These are phyloP conservation scores for Backusella australiensis DNA, from an alignment of 192 early-diverging fungal species.

Conservation along the genomic window DNA sequence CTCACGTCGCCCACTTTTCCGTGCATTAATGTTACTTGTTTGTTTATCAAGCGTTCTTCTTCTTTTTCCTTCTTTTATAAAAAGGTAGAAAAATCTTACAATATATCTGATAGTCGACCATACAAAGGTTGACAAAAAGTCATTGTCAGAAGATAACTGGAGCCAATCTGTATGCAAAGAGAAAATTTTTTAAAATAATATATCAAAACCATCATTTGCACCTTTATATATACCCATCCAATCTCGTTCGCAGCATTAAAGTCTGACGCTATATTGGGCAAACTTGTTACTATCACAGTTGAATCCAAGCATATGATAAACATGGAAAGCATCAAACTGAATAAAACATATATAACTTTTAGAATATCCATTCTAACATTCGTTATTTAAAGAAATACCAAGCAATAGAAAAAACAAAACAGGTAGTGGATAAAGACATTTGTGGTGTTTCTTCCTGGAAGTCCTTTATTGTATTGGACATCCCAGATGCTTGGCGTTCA, in stretches of 20 bases:
- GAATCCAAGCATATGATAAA: conserved; percentile 77
- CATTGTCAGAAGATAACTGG: neutral
- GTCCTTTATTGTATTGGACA: neutral
- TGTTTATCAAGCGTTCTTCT: neutral
- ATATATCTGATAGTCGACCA: neutral
- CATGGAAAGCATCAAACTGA: conserved; percentile 57
- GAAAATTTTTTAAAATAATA: neutral
- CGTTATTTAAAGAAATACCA: neutral
- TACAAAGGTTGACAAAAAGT: neutral
- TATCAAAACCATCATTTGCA: neutral
- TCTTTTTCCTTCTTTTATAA: neutral
- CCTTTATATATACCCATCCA: conserved; percentile 66
- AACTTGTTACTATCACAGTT: conserved; percentile 79
- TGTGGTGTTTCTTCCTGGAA: neutral
- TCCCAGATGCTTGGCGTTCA: neutral
- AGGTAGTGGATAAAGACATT: neutral
- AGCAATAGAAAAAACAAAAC: neutral
- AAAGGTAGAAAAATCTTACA: conserved; percentile 22
- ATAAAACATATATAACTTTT: neutral
- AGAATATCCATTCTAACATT: neutral
- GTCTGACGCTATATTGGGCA: conserved; percentile 67
- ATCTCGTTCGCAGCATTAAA: conserved; percentile 63
- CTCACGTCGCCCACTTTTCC: conserved; percentile 50
- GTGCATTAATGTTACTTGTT: neutral
- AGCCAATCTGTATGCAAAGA: neutral